These are phyloP conservation scores for carrot (Daucus carota) DNA, from an alignment of 129 eudicot species.

Conservation along the genomic window DH1_v3.0 NC_030384.2:28643501-28644000, in stretches of 20 bases:
- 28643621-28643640: not conserved
- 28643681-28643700: not conserved
- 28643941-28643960: conserved; percentile 5
- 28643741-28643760: conserved; percentile 27
- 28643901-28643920: not conserved
- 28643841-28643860: conserved; percentile 48
- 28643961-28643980: conserved; percentile 22
- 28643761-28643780: conserved; percentile 30
- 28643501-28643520: no score
- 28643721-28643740: conserved; percentile 15
- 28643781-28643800: conserved; percentile 27
- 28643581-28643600: not conserved
- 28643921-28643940: conserved; percentile 11
- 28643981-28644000: not conserved
- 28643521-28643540: not conserved
- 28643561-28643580: not conserved
- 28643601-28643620: not conserved
- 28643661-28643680: not conserved
- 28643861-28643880: conserved; percentile 18
- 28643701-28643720: conserved; percentile 13
- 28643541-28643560: no score
- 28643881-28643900: conserved; percentile 5
- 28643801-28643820: conserved; percentile 31
- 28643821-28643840: conserved; percentile 54
- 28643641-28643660: not conserved